These are phyloP conservation scores for Solanum medicagineum DNA, from an alignment of 257 asterid genomes.

Conservation along the genomic window DNA sequence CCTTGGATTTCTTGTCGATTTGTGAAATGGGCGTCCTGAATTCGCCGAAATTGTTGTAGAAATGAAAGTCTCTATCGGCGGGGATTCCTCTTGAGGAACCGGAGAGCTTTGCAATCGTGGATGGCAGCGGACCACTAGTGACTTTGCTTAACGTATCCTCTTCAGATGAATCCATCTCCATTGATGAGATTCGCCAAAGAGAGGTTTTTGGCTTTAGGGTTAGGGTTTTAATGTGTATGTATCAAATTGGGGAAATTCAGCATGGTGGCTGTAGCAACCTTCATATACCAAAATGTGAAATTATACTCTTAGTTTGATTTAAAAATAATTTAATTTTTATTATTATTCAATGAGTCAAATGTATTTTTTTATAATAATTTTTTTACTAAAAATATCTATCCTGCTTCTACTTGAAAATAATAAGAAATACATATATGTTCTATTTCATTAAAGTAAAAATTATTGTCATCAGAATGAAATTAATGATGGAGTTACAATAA, in stretches of 20 bases:
- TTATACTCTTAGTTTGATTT: too few relatives aligned
- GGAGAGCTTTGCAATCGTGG: conserved; percentile 55
- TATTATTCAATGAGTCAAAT: too few relatives aligned
- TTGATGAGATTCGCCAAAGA: neutral
- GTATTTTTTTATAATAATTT: too few relatives aligned
- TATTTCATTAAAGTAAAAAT: too few relatives aligned
- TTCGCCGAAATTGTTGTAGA: conserved; percentile 69
- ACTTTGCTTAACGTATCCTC: conserved; percentile 24
- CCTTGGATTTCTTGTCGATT: conserved; percentile 40
- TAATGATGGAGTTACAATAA: too few relatives aligned
- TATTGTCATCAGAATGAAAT: too few relatives aligned
- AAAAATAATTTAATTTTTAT: too few relatives aligned
- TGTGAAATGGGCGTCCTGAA: conserved; percentile 47
- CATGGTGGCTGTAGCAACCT: neutral
- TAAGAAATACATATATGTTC: too few relatives aligned
- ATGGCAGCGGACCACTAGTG: conserved; percentile 37
- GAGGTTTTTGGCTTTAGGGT: neutral
- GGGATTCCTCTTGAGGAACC: conserved; percentile 80
- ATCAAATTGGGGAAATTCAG: neutral
- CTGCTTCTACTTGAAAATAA: too few relatives aligned
- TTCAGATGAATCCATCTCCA: conserved; percentile 56
- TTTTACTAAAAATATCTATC: too few relatives aligned
- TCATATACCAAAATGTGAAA: neutral
- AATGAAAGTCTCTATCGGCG: conserved; percentile 61
- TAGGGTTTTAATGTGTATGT: neutral